phyloP scores from a whole-genome alignment of 2,329 filamentous ascomycete genomes.

The Fusarium sp. region DNA sequence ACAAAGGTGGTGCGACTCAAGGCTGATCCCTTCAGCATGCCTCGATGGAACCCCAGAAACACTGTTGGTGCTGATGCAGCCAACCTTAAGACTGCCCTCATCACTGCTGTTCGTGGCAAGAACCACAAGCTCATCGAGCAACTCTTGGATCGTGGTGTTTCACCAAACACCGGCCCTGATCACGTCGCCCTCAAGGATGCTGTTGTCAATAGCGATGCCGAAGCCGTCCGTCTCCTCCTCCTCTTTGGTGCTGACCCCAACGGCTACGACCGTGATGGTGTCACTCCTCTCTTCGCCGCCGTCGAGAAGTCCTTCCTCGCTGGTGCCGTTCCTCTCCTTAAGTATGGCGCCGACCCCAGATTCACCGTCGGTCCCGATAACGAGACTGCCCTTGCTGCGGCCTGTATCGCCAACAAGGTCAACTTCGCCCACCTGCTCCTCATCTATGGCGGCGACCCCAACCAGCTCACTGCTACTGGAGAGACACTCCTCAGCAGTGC shows the following conservation, averaged over 20 bases:
- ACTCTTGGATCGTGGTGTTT: constrained; percentile 70
- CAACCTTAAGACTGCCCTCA: constrained; percentile 63
- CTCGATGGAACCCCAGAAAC: constrained; percentile 66
- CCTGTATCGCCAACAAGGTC: constrained; percentile 66
- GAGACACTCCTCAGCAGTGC: constrained; percentile 72
- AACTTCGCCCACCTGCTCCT: constrained; percentile 72
- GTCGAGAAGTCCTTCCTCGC: constrained; percentile 69
- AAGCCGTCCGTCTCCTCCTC: constrained; percentile 69
- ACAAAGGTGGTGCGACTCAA: constrained; percentile 63
- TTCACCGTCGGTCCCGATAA: constrained; percentile 63
- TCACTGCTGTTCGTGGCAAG: constrained; percentile 68
- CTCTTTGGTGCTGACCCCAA: constrained; percentile 73
- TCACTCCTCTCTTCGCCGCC: constrained; percentile 66
- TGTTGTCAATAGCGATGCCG: constrained; percentile 64
- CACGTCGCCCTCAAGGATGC: constrained; percentile 68
- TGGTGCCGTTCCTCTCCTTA: constrained; percentile 71
- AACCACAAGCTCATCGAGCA: constrained; percentile 72
- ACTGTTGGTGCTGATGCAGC: constrained; percentile 59
- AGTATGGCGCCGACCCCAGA: constrained; percentile 75
- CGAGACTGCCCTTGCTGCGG: constrained; percentile 69
- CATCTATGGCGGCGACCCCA: constrained; percentile 72
- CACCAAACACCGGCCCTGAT: constrained; percentile 64
- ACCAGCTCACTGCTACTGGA: constrained; percentile 68
- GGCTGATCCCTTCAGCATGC: constrained; percentile 66
- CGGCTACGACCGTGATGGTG: constrained; percentile 61